Conservation (phyloP, 1,284 basidiomycete species). For the Irpex sp. region DNA sequence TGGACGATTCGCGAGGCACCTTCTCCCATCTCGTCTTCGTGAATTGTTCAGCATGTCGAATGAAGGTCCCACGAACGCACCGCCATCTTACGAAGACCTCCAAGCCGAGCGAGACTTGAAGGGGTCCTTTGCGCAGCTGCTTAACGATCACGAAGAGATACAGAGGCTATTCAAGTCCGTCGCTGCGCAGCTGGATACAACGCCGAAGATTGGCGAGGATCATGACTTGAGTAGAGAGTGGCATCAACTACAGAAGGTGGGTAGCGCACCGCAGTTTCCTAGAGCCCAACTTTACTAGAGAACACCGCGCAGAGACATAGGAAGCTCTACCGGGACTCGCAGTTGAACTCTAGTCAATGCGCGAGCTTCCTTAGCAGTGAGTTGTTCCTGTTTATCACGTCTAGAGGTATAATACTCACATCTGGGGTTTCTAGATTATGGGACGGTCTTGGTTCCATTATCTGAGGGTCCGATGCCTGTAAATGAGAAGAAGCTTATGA, state of each 20-base stretch:
- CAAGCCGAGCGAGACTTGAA: slow-evolving; percentile 18
- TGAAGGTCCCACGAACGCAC: not conserved
- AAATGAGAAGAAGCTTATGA: slow-evolving; percentile 28
- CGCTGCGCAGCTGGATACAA: slow-evolving; percentile 18
- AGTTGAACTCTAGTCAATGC: slow-evolving; percentile 23
- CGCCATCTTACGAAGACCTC: slow-evolving; percentile 16
- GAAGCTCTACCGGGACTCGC: slow-evolving; percentile 21
- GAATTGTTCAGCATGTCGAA: not conserved
- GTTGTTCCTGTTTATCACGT: not conserved
- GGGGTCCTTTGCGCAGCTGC: slow-evolving; percentile 18
- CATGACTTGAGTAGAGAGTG: slow-evolving; percentile 21
- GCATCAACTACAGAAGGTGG: slow-evolving; percentile 19
- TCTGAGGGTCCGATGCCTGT: slow-evolving; percentile 21
- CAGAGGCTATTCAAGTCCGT: slow-evolving; percentile 24
- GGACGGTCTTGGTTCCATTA: slow-evolving; percentile 24
- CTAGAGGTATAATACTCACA: not conserved
- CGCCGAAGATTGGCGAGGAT: slow-evolving; percentile 22
- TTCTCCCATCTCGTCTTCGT: not conserved
- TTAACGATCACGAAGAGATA: slow-evolving; percentile 22
- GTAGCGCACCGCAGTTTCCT: not conserved
- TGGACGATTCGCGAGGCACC: not conserved
- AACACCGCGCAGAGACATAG: slow-evolving; percentile 16
- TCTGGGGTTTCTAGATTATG: slow-evolving; percentile 20
- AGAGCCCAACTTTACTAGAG: not conserved
- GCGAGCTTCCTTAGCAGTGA: slow-evolving; percentile 21